Evolutionary conservation across 2,329 filamentous ascomycete species (phyloP).

Genomic region (Colletotrichum liriopes): DNA sequence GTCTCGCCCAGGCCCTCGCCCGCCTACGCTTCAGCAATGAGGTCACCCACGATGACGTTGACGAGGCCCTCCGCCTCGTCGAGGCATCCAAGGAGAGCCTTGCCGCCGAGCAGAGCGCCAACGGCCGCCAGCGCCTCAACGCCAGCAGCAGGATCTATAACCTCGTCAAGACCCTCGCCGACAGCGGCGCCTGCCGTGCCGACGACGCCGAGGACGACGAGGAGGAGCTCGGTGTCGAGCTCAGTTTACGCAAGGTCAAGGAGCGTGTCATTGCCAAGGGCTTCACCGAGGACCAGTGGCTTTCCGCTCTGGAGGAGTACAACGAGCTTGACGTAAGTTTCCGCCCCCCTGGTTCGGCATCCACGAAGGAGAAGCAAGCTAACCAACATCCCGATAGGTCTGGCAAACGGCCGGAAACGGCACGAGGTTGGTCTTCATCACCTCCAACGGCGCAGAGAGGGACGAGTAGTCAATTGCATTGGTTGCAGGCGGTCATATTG

Average conservation of each 20-base stretch:
- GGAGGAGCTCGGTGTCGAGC: constrained; percentile 72
- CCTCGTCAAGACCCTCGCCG: constrained; percentile 89
- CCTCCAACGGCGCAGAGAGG: constrained; percentile 46
- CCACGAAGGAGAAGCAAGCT: constrained; percentile 48
- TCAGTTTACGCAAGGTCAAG: constrained; percentile 90
- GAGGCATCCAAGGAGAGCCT: constrained; percentile 95
- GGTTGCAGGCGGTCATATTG: not conserved
- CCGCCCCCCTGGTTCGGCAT: not conserved
- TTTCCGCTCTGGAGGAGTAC: constrained; percentile 90
- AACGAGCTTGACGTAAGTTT: constrained; percentile 87
- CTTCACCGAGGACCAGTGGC: constrained; percentile 95
- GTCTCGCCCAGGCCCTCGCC: constrained; percentile 93
- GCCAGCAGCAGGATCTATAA: constrained; percentile 95
- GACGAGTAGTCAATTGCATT: constrained; percentile 24
- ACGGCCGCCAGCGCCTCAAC: constrained; percentile 78
- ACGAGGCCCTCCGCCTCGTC: constrained; percentile 91
- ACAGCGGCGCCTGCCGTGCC: constrained; percentile 87
- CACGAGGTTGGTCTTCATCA: constrained; percentile 80
- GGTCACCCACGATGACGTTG: constrained; percentile 93
- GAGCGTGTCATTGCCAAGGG: constrained; percentile 96
- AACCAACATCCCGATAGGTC: constrained; percentile 66
- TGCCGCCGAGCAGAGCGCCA: constrained; percentile 76
- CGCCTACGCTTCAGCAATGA: constrained; percentile 89
- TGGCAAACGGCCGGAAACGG: constrained; percentile 85
- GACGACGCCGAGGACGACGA: constrained; percentile 74